Evolutionary conservation across 345 rosid genomes (phyloP).

Genomic region (rapeseed (Brassica napus)): Da-Ae NC_063447.1:11525001-11525500

Average conservation of each 20-base stretch:
- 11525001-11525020: not conserved
- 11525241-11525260: constrained; percentile 35
- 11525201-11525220: constrained; percentile 5
- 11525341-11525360: constrained; percentile 5
- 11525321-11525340: not conserved
- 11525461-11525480: constrained; percentile 40
- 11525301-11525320: constrained; percentile 9
- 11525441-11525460: constrained; percentile 30
- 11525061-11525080: not conserved
- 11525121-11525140: not conserved
- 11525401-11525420: constrained; percentile 30
- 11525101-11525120: not conserved
- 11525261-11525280: constrained; percentile 21
- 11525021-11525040: not conserved
- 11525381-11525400: constrained; percentile 18
- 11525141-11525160: not conserved
- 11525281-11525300: constrained; percentile 13
- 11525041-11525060: not conserved
- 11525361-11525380: not conserved
- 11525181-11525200: constrained; percentile 5
- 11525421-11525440: constrained; percentile 24
- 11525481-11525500: not conserved
- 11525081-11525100: not conserved
- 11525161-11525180: constrained; percentile 24
- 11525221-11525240: constrained; percentile 29